Base-by-base conservation (phyloP, 108 stramenopile species). In the Craspedostauros australis region DNA sequence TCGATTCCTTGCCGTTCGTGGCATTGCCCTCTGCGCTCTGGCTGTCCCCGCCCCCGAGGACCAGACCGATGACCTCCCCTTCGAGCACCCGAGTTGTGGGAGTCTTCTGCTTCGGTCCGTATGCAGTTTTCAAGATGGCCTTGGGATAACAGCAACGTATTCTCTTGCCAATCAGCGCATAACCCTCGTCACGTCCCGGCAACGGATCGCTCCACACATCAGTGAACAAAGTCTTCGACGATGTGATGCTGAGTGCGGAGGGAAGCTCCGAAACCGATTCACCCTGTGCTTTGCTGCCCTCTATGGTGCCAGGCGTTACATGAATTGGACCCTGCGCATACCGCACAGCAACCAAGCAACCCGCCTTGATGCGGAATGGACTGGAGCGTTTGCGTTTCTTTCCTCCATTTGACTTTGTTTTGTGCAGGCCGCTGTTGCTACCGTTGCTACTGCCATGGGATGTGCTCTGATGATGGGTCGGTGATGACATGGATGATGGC, bases 311-410 rank as follows among this genome's bases (percentile, higher is more conserved):
- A 16, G 48, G 8, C 70, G 53, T 41, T 38, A 65, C 63, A 51
- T 52, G 44, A 64, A 73, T 70, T 11, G 65, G 48, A 27, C 58
- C 59, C 3, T 50, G 36, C 26, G 48, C 56, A 54, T 66, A 71
- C 47, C 86, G 63, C 4, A 84, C 49, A 5, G 78, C 80, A 29
- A 82, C 86, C 19, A 88, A 54, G 54, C 65, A 80, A 16, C 82
- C 86, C 14, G 56, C 55, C 58, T 79, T 77, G 47, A 83, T 65
- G 14, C 86, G 81, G 54, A 87, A 87, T 11, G 86, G 82, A 41
- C 67, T 72, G n/a, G 59, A 29, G 21, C 59, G 48, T 51, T 82
- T 82, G 36, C 36, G 21, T 39, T 7, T 49, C 49, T 38, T 38
- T 48, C 29, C 46, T 27, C 47, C 28, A 47, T 11, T 23, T 49